Base-by-base conservation (phyloP, 495 filamentous ascomycete species). In the Tuber indicum region DNA sequence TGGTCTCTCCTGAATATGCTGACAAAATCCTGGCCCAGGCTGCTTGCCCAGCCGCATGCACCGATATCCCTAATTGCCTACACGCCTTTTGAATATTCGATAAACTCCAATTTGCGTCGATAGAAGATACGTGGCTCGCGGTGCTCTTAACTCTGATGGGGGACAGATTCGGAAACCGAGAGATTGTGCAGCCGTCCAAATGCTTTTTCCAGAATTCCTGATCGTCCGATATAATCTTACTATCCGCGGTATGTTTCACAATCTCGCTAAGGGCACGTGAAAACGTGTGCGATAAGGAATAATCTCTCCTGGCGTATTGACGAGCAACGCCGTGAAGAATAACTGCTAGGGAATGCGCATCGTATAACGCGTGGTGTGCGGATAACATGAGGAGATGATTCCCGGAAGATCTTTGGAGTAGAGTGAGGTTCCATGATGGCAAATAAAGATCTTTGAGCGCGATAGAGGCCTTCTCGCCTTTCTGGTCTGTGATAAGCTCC, bases 341-440 rank as follows among this genome's bases (percentile, higher is more conserved):
- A 1, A 84, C 72, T 23, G 75, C 23, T 16, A 97, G 84, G 23
- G 92, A 91, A 47, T 89, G 86, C 0, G 92, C 93, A 85, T 97
- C 93, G 78, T 94, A 96, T 1, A 97, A 84, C 4, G 92, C 91
- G 84, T 97, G 93, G 73, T 93, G 90, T 8, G 88, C 86, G 21
- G 86, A 89, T 69, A 92, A 86, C 58, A 87, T 82, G 17, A 91
- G 76, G 0, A 82, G 74, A 19, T 71, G 76, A 6, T 72, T 70
- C n/a, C 75, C 76, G 2, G 58, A 70, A 10, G 80, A 74, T 0
- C 80, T 74, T 49, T 83, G 70, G 16, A 82, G 73, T 12, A 88
- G 70, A 43, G 79, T 75, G 66, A 90, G 86, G 78, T 79, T 77
- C 90, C 86, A 89, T 77, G 83, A 86, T 14, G 88, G 88, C 44